Base-by-base conservation (phyloP, 495 filamentous ascomycete species). In the Sordaria brevicollis region DNA sequence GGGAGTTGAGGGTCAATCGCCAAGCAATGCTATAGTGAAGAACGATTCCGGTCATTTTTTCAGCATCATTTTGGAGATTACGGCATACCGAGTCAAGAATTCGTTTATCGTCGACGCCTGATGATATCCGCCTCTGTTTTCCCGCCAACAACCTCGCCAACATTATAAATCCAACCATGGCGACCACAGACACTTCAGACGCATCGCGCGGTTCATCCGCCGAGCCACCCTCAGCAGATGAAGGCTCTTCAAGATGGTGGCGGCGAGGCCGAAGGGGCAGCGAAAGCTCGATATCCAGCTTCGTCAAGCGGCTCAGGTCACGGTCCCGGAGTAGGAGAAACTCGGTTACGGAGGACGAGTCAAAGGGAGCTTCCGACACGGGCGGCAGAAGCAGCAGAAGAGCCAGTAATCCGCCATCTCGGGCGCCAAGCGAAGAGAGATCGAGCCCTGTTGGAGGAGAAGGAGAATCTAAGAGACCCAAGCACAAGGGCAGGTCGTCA, bases 401-500 rank as follows among this genome's bases (percentile, higher is more conserved):
- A 62, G 49, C 49, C 49, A 62, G 49, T 31, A 62, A 62, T 17
- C 49, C 49, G 13, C 49, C 49, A 31, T 62, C 49, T 62, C 49
- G 49, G 25, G 49, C 49, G 49, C 49, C 49, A 62, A 62, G 49
- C 49, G 25, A 62, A 62, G 49, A 62, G 25, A 62, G 49, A 62
- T 29, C 49, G 6, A 62, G 49, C 25, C 49, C 49, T 19, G 67
- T 34, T 68, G 68, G 19, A 69, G 68, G 34, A 41, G 36, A 39
- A 39, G 37, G 21, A 43, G 35, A 35, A 33, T 29, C 57, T 4
- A 70, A 37, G n/a, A 68, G 54, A 19, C 35, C 70, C 69, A 66
- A 72, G 68, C 67, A 67, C 65, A 72, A 69, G 41, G 67, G 70
- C 70, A 49, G 62, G 37, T 70, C 70, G 29, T 35, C 41, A 66